Base-by-base conservation (phyloP, 805 yeast species). In the Candida argentea region DNA sequence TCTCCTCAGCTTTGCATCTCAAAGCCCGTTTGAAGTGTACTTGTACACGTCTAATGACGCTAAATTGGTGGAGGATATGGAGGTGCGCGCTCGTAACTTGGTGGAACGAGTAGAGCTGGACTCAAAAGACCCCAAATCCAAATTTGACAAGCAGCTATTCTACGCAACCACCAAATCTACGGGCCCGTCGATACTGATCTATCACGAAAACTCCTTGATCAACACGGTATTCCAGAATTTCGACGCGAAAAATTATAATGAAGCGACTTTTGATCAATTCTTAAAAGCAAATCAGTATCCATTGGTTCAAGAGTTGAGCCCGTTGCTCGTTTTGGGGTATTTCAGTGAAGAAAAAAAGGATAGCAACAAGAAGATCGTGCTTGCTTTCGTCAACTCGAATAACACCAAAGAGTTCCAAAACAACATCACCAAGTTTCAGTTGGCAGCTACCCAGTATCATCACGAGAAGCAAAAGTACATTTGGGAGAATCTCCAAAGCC, bases 131-230 rank as follows among this genome's bases (percentile, higher is more conserved):
- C 41, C 59, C 2, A 33, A 32, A 4, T 46, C 52, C 12, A 43
- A 40, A 24, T 67, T 61, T 36, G 58, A 72, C 44, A 59, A 63
- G 28, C 66, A 64, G 12, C 47, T 67, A 56, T 61, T 59, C 35
- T 48, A 61, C 11, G 58, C 79, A 14, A 67, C 71, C 16, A 60
- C 77, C 2, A 46, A 74, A 15, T 63, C 85, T 0, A 61, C 76
- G 5, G 58, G 59, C 20, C 93, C 93, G 2, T 73, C 82, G 10
- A 40, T 81, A 12, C 51, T 74, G 17, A 55, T 77, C 14, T 68
- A 76, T 47, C 76, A 70, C 39, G 78, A 78, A 30, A 67, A 69
- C 29, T 56, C 73, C 9, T 44, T 70, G 31, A 43, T 67, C 18
- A 65, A 82, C 0, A 53, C 57, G 4, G 65, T 76, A 4, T 76